Evolutionary conservation across 2,329 filamentous ascomycete species (phyloP).

Genomic region (Onygenales sp.): DNA sequence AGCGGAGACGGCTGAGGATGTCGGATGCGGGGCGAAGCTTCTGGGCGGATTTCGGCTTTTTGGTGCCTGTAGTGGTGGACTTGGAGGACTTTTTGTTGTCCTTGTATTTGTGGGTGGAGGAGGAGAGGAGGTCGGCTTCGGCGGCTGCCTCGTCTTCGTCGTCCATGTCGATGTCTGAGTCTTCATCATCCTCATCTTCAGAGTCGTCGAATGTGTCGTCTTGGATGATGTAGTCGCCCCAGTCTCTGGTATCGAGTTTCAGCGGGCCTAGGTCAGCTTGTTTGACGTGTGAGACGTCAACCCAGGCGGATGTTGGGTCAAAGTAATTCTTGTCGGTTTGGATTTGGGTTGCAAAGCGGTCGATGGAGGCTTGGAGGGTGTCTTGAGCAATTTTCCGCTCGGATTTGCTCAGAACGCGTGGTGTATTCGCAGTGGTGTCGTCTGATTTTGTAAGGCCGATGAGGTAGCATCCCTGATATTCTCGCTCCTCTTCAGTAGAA

Average conservation of each 20-base stretch:
- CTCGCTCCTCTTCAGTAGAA: conserved; percentile 19
- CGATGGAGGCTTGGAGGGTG: conserved; percentile 30
- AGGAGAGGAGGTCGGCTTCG: not conserved
- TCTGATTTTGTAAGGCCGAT: conserved; percentile 41
- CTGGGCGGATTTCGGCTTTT: not conserved
- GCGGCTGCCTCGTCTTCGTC: conserved; percentile 1
- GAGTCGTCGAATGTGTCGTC: conserved; percentile 2
- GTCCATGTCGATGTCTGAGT: conserved; percentile 1
- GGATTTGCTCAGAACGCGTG: conserved; percentile 16
- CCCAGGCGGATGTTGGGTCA: conserved; percentile 24
- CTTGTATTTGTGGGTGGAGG: not conserved
- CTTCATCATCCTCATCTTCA: conserved; percentile 8
- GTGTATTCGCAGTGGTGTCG: not conserved
- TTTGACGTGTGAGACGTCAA: conserved; percentile 23
- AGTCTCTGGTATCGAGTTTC: conserved; percentile 10
- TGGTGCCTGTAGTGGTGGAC: not conserved
- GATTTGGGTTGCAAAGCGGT: conserved; percentile 26
- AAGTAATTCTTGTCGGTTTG: conserved; percentile 26
- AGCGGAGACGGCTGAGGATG: conserved; percentile 40
- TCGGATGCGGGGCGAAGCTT: conserved; percentile 24
- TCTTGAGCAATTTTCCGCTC: conserved; percentile 36
- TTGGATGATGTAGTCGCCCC: conserved; percentile 6
- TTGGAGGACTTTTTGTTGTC: not conserved
- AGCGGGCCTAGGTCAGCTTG: conserved; percentile 11
- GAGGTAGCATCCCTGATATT: conserved; percentile 54